Base-by-base conservation (phyloP, 2,329 filamentous ascomycete genomes). In the Fusarium heterosporum region DNA sequence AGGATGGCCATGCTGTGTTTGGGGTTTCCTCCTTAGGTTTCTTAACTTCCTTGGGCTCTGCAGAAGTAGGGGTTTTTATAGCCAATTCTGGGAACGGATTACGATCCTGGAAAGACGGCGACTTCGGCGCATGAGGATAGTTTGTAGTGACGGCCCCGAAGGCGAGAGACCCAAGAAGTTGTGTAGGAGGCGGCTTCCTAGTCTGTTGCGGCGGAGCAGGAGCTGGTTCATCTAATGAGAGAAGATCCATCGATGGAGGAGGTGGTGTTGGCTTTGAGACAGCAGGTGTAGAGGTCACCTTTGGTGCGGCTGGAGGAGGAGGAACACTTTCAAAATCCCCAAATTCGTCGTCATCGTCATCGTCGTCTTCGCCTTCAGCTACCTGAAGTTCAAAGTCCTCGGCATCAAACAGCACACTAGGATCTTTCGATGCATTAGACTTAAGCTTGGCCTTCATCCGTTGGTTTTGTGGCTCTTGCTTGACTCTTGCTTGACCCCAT, bases 361-460 rank as follows among this genome's bases (percentile, higher is more conserved):
- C 77, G 9, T 78, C 74, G 9, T 85, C 77, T n/a, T 79, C 78
- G 8, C 79, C 80, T 12, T 79, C 79, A 7, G 72, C 75, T 4
- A 72, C 74, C 32, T 80, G 74, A 14, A 80, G 72, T 52, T 82
- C 82, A 66, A 84, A 85, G 48, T 87, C 83, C 40, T 85, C 84
- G 34, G 85, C 89, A 75, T 92, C 89, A 73, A 92, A 92, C 4
- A 92, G 78, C 5, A 92, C 84, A 66, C 87, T 85, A 3, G 84
- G 76, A 41, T 86, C 78, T 2, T 73, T 63, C 13, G 75, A 60
- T 10, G 60, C 47, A 9, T 71, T 64, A 10, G 54, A 34, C 51
- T 67, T 75, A 25, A 69, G 62, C 45, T 62, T 75, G 8, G 71
- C 57, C 25, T 69, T 74, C 29, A 72, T 56, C 14, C 58, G 64